Conservation (phyloP, 768 basidiomycete species). For the Galerina sulciceps region DNA sequence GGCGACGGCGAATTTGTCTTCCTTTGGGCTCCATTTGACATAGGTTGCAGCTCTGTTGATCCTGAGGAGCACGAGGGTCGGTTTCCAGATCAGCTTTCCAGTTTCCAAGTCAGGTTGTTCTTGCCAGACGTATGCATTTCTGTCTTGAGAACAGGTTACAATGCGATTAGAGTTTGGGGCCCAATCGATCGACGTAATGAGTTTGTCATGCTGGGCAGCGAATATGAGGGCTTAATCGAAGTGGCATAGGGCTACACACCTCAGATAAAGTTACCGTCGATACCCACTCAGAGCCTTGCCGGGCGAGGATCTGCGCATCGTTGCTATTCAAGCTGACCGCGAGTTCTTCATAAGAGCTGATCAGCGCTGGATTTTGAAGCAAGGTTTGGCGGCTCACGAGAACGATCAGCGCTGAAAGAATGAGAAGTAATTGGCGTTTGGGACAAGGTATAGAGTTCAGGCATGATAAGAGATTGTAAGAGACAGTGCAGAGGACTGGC, state of each 20-base stretch:
- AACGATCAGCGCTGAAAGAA: constrained; percentile 88
- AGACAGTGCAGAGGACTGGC: constrained; percentile 69
- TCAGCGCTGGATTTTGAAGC: not conserved
- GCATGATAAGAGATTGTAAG: constrained; percentile 41
- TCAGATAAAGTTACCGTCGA: constrained; percentile 81
- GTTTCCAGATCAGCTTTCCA: constrained; percentile 84
- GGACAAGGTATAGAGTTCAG: constrained; percentile 79
- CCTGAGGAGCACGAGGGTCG: constrained; percentile 91
- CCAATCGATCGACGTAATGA: constrained; percentile 98
- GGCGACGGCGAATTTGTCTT: constrained; percentile 98
- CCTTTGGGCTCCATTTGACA: constrained; percentile 95
- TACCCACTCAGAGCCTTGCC: constrained; percentile 70
- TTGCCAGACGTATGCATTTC: constrained; percentile 99
- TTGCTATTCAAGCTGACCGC: constrained; percentile 91
- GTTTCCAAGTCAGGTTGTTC: constrained; percentile 75
- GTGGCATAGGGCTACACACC: constrained; percentile 46
- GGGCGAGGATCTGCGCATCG: constrained; percentile 81
- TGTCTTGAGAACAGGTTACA: constrained; percentile 98
- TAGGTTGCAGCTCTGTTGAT: constrained; percentile 96
- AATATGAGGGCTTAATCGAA: not conserved
- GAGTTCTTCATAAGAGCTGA: constrained; percentile 62
- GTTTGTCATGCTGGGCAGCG: constrained; percentile 85
- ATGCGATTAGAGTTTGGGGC: constrained; percentile 96
- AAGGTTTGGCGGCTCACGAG: constrained; percentile 56
- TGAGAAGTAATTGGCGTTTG: constrained; percentile 87